Evolutionary conservation across 2,329 filamentous ascomycete genomes (phyloP).

Genomic region (Stachybotrys echinatus): DNA sequence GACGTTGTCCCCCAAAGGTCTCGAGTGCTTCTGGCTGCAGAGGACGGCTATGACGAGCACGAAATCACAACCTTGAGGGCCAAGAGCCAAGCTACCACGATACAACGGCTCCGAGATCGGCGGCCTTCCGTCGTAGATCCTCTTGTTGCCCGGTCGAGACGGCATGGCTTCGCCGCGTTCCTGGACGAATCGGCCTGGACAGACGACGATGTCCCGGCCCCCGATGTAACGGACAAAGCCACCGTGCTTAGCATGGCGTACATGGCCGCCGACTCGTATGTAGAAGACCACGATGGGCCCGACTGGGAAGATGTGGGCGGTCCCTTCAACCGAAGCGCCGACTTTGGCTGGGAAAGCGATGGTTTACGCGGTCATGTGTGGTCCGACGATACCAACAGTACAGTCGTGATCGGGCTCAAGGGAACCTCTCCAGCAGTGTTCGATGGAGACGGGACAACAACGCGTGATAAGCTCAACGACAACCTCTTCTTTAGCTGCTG

Average conservation of each 20-base stretch:
- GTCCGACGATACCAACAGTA: conserved; percentile 78
- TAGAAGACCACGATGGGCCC: conserved; percentile 61
- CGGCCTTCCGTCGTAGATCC: conserved; percentile 71
- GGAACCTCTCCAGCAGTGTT: conserved; percentile 88
- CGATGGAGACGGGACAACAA: conserved; percentile 94
- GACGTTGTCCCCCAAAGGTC: conserved; percentile 58
- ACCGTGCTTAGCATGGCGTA: conserved; percentile 80
- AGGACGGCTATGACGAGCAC: conserved; percentile 49
- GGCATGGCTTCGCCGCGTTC: conserved; percentile 60
- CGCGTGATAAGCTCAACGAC: conserved; percentile 96
- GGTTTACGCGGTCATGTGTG: conserved; percentile 91
- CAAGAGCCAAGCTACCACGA: conserved; percentile 60
- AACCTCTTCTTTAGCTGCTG: conserved; percentile 98
- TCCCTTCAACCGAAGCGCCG: conserved; percentile 77
- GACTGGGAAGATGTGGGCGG: conserved; percentile 80
- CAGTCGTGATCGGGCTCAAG: conserved; percentile 87
- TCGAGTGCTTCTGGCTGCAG: conserved; percentile 55
- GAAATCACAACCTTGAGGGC: conserved; percentile 50
- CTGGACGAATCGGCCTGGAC: conserved; percentile 77
- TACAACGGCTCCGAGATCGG: conserved; percentile 78
- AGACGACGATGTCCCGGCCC: conserved; percentile 69
- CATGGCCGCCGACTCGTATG: conserved; percentile 88
- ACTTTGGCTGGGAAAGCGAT: conserved; percentile 90
- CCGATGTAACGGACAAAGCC: conserved; percentile 79
- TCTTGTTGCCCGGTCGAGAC: conserved; percentile 67